These are phyloP conservation scores for Aegilops speltoides DNA, from an alignment of 176 grass and related monocot species.

Conservation along the genomic window DNA sequence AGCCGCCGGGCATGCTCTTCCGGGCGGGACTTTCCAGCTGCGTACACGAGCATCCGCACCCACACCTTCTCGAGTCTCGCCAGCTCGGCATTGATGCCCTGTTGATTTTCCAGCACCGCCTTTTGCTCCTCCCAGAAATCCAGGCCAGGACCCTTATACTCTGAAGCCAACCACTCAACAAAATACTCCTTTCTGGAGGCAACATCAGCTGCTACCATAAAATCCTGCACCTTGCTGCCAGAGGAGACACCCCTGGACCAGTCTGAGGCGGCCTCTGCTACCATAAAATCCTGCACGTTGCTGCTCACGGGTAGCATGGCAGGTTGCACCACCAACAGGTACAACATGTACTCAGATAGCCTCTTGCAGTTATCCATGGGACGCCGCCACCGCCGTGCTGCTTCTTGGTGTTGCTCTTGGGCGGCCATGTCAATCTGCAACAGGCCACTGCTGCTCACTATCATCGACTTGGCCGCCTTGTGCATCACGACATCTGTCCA, in stretches of 20 bases:
- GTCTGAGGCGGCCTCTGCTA: neutral
- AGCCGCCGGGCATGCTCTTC: neutral
- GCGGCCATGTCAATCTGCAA: neutral
- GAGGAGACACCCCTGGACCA: neutral
- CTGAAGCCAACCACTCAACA: neutral
- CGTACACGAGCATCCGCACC: neutral
- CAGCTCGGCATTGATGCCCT: neutral
- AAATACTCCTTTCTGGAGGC: neutral
- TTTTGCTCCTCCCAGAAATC: neutral
- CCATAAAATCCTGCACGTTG: neutral
- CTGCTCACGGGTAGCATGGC: neutral
- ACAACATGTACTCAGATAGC: constrained; percentile 12
- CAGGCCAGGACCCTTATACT: neutral
- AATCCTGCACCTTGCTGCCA: neutral
- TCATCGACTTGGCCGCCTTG: neutral
- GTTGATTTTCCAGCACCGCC: neutral
- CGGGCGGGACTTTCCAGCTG: neutral
- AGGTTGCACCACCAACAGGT: neutral
- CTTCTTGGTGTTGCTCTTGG: neutral
- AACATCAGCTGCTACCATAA: neutral
- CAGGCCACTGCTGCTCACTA: neutral
- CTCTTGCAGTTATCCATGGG: neutral
- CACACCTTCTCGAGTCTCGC: neutral
- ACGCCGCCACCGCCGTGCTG: neutral
- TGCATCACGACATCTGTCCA: neutral